Base-by-base conservation (phyloP, 495 filamentous ascomycete species). In the Polyplosphaeria fusca region DNA sequence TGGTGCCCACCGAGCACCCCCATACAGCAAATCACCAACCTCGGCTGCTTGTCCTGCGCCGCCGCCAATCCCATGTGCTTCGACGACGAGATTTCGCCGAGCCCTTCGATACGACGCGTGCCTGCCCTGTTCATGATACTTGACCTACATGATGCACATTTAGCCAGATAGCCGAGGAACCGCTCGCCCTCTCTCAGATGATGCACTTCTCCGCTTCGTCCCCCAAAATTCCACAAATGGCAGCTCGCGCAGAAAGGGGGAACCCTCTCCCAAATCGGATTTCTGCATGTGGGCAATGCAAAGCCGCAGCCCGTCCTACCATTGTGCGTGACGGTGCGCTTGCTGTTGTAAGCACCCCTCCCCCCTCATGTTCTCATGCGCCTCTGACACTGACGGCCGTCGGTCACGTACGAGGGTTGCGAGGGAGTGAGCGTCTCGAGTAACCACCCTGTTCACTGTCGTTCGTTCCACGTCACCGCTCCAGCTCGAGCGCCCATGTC, bases 401-500 rank as follows among this genome's bases (percentile, higher is more conserved):
- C 3, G 38, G 51, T 45, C 58, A 61, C 52, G 58, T 51, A 55
- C 47, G 39, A 45, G 30, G 45, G 46, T 20, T 22, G 44, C 39
- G 39, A 46, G 40, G 32, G 41, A 47, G 44, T 40, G 32, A 61
- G 42, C 40, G 23, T 27, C 46, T 38, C 45, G 52, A 38, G 58
- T 61, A 61, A 61, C 50, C 44, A 35, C 14, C 11, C 37, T 18
- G 32, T 28, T 28, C 40, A 23, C 16, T 19, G 25, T 61, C 51
- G 58, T 61, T 61, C 58, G 58, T 51, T 61, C 58, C 58, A 61
- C 58, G 52, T 61, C 51, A 52, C 57, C 30, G n/a, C 30, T 35
- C 30, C 9, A 9, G n/a, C 30, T 42, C 5, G 18, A 42, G 39
- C 39, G 20, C 5, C 9, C n/a, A n/a, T n/a, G n/a, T n/a, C n/a